Conservation (phyloP, 1,284 basidiomycete species). For the Neotropicomus parvogracilis region DNA sequence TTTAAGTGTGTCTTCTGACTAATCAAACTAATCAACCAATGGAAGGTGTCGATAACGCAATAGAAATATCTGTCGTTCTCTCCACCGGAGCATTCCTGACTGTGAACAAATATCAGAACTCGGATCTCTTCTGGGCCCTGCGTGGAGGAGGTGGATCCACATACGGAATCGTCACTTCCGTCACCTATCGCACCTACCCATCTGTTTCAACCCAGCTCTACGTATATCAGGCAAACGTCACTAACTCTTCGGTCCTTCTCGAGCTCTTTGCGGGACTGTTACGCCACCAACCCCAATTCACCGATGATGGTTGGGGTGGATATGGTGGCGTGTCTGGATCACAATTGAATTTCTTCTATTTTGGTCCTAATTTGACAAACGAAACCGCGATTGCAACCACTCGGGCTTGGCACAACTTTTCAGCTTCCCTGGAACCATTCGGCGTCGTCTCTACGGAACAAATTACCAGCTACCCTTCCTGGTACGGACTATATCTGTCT, state of each 20-base stretch:
- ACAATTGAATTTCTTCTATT: conserved; percentile 21
- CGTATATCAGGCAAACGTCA: conserved; percentile 25
- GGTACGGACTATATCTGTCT: conserved; percentile 27
- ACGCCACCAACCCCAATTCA: conserved; percentile 33
- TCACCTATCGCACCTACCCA: conserved; percentile 32
- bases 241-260: conserved; percentile 16
- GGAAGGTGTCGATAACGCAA: conserved; percentile 19
- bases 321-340: background rate
- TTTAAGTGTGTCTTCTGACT: too few relatives aligned
- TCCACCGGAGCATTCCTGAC: conserved; percentile 17
- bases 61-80: conserved; percentile 25
- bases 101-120: conserved; percentile 14
- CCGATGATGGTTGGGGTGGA: conserved; percentile 27
- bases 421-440: conserved; percentile 6
- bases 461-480: conserved; percentile 26
- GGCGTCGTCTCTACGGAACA: conserved; percentile 5
- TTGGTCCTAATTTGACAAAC: conserved; percentile 27
- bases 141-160: conserved; percentile 47
- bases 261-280: conserved; percentile 27
- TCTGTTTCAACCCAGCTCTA: conserved; percentile 29
- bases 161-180: conserved; percentile 20
- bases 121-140: conserved; percentile 44
- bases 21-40: too few relatives aligned
- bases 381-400: conserved; percentile 34
- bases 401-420: conserved; percentile 31